Evolutionary conservation across 306 rosid genomes (phyloP).

Genomic region (Gillenia trifoliata): DNA sequence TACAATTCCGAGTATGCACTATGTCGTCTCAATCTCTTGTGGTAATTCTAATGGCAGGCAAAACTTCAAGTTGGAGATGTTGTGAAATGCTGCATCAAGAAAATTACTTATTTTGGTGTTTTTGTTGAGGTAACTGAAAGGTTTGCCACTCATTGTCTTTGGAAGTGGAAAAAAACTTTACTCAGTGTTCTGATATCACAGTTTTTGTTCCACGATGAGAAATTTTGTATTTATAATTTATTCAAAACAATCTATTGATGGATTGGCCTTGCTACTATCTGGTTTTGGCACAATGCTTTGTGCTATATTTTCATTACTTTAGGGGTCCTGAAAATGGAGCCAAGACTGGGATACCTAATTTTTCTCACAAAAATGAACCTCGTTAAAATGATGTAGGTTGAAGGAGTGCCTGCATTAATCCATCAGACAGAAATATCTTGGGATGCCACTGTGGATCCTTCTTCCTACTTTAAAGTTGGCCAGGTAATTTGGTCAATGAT

Average conservation of each 20-base stretch:
- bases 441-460: conserved; percentile 79
- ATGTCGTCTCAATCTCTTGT: conserved; percentile 19
- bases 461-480: conserved; percentile 74
- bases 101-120: conserved; percentile 85
- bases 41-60: conserved; percentile 49
- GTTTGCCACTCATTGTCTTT: conserved; percentile 16
- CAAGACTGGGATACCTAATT: conserved; percentile 10
- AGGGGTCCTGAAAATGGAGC: conserved; percentile 8
- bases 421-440: conserved; percentile 94
- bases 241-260: not conserved
- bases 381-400: conserved; percentile 48
- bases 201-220: not conserved
- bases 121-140: conserved; percentile 74
- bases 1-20: not conserved
- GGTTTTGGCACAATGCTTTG: conserved; percentile 1
- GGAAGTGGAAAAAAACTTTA: conserved; percentile 9
- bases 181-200: not conserved
- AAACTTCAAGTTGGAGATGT: conserved; percentile 88
- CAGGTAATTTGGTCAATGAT: conserved; percentile 55
- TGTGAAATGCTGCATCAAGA: conserved; percentile 73
- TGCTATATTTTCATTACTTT: not conserved
- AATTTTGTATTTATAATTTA: not conserved
- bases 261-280: not conserved
- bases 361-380: conserved; percentile 5
- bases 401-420: conserved; percentile 82